A percentile compares a stretch with the other conserved stretches of the same genome.
Conservation (phyloP, 2,329 filamentous ascomycete species). For the Calonectria crousiana region DNA sequence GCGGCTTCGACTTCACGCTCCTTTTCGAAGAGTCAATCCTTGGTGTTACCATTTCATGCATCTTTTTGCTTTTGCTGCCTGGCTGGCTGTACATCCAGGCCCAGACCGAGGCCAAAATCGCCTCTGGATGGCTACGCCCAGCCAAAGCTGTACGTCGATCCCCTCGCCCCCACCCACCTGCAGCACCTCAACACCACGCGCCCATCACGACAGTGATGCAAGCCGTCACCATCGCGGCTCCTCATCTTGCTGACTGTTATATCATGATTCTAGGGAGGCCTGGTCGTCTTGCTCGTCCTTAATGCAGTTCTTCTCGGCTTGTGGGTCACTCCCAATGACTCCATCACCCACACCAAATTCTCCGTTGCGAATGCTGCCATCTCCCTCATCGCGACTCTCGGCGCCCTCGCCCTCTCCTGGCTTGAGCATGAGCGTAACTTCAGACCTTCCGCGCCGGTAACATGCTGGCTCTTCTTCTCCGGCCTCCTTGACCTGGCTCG, state of each 20-base stretch:
- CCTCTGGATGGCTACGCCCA: not conserved
- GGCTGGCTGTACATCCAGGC: not conserved
- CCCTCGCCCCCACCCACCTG: not conserved
- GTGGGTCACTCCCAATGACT: conserved; percentile 12
- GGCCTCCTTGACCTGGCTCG: conserved; percentile 59
- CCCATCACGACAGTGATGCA: not conserved
- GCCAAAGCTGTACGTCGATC: conserved; percentile 21
- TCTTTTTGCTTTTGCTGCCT: conserved; percentile 22
- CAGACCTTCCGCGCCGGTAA: conserved; percentile 60
- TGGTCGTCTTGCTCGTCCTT: not conserved
- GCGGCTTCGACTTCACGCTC: conserved; percentile 40
- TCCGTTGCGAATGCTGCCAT: conserved; percentile 27
- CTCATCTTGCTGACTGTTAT: not conserved
- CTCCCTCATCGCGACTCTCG: conserved; percentile 28
- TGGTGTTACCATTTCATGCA: conserved; percentile 14
- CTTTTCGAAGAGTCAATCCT: conserved; percentile 38
- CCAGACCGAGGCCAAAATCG: conserved; percentile 14
- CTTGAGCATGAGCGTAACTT: conserved; percentile 59
- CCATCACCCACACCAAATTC: conserved; percentile 18
- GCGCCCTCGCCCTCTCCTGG: conserved; percentile 56
- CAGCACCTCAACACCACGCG: not conserved
- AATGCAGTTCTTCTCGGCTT: conserved; percentile 14
- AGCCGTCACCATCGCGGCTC: not conserved
- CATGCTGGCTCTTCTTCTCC: conserved; percentile 59
- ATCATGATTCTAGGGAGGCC: not conserved